These are phyloP conservation scores for Aethionema arabicum DNA, from an alignment of 345 rosid genomes.

Conservation along the genomic window DNA sequence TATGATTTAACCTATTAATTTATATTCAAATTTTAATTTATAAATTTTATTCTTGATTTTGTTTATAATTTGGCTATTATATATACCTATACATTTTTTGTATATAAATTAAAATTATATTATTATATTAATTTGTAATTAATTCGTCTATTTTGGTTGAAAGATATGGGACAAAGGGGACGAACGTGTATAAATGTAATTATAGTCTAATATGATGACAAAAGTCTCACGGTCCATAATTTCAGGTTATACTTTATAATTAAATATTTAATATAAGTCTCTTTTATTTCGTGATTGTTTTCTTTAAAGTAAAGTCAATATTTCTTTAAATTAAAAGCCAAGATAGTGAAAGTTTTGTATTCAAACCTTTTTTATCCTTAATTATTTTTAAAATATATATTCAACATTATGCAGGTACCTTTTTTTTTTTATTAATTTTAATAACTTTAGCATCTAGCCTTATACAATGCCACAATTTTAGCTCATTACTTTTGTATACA, in stretches of 20 bases:
- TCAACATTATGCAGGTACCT: conserved; percentile 27
- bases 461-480: conserved; percentile 23
- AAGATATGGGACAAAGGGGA: conserved; percentile 38
- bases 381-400: conserved; percentile 15
- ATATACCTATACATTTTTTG: no score
- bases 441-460: conserved; percentile 23
- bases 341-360: conserved; percentile 37
- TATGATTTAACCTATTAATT: no score
- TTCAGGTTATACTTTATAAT: conserved; percentile 37
- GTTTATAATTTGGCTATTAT: no score
- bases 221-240: conserved; percentile 40
- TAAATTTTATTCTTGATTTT: no score
- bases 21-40: no score
- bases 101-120: conserved; percentile 5
- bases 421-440: not conserved
- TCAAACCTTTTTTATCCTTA: conserved; percentile 28
- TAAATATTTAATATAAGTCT: not conserved
- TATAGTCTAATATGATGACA: conserved; percentile 37
- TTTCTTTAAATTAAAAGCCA: conserved; percentile 27
- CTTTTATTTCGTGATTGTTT: conserved; percentile 19
- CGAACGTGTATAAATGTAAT: conserved; percentile 40
- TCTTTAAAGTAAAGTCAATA: conserved; percentile 26
- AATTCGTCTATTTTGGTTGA: conserved; percentile 27
- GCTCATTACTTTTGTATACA: conserved; percentile 21
- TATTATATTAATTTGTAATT: conserved; percentile 21